These are phyloP conservation scores for Novymonas esmeraldas DNA, from an alignment of 208 protist genomes.

Conservation along the genomic window DNA sequence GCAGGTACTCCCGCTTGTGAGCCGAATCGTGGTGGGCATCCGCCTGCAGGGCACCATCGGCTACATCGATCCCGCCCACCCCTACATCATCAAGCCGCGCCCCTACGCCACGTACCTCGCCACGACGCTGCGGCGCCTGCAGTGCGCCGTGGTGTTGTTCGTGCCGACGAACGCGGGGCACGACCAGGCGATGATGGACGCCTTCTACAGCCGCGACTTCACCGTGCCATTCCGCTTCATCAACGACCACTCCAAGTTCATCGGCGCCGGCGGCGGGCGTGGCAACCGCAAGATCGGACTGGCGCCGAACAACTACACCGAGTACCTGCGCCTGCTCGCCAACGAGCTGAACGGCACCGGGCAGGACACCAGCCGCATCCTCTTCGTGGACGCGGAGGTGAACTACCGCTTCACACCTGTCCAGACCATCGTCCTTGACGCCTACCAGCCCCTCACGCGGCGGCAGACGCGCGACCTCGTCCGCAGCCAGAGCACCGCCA, in stretches of 20 bases:
- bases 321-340: slow-evolving; percentile 51
- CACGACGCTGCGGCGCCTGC: slow-evolving; percentile 56
- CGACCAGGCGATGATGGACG: slow-evolving; percentile 30
- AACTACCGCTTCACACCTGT: slow-evolving; percentile 75
- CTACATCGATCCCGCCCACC: slow-evolving; percentile 34
- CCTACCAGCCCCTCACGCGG: slow-evolving; percentile 51
- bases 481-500: slow-evolving; percentile 26
- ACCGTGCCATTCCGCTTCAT: slow-evolving; percentile 47
- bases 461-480: slow-evolving; percentile 43
- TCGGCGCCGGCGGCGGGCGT: slow-evolving; percentile 15
- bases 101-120: slow-evolving; percentile 75
- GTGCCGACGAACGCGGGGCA: slow-evolving; percentile 30
- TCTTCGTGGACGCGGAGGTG: slow-evolving; percentile 85
- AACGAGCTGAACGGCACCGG: slow-evolving; percentile 34
- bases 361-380: slow-evolving; percentile 41
- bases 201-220: slow-evolving; percentile 56
- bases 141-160: slow-evolving; percentile 76
- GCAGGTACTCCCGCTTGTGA: slow-evolving; percentile 40
- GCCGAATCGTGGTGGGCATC: slow-evolving; percentile 67
- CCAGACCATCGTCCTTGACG: slow-evolving; percentile 76
- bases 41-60: slow-evolving; percentile 72
- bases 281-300: slow-evolving; percentile 33
- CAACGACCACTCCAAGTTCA: slow-evolving; percentile 43
- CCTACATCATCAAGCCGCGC: slow-evolving; percentile 52
- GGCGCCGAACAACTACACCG: slow-evolving; percentile 60